These are phyloP conservation scores for Letharia lupina DNA, from an alignment of 495 filamentous ascomycete species.

Conservation along the genomic window DNA sequence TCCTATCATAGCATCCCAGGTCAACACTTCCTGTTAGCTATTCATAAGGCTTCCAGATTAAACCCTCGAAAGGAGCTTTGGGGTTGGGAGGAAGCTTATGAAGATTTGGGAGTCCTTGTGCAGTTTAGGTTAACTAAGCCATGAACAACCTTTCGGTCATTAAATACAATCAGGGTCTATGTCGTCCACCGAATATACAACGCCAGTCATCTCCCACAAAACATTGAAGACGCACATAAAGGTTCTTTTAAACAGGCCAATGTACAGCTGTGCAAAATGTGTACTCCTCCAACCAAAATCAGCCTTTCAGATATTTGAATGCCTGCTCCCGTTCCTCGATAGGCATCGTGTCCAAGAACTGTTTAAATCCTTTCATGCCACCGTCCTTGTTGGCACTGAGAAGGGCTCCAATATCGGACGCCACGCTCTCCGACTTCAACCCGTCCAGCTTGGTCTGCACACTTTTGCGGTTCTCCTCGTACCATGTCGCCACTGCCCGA, in stretches of 20 bases:
- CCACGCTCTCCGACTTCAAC: constrained; percentile 67
- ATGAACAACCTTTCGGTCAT: not conserved
- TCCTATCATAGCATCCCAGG: not conserved
- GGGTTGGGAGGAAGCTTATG: not conserved
- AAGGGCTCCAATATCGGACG: constrained; percentile 67
- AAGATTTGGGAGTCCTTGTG: not conserved
- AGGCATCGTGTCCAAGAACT: constrained; percentile 75
- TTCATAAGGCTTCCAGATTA: not conserved
- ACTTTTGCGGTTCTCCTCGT: constrained; percentile 85
- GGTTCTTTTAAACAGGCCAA: not conserved
- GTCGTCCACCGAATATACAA: not conserved
- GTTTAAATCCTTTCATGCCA: constrained; percentile 79
- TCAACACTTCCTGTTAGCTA: constrained; percentile 4
- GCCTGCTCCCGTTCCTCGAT: constrained; percentile 81
- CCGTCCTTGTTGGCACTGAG: constrained; percentile 66
- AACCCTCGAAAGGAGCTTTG: too few species aligned
- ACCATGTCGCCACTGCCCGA: constrained; percentile 83
- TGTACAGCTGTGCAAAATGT: not conserved
- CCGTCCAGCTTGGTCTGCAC: constrained; percentile 71
- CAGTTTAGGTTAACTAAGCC: not conserved
- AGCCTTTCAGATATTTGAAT: constrained; percentile 55
- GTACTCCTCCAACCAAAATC: not conserved
- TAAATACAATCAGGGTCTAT: not conserved
- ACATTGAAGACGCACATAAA: not conserved
- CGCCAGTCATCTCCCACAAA: not conserved